Evolutionary conservation across 495 filamentous ascomycete species (phyloP).

Genomic region (Apiosordaria backusii): DNA sequence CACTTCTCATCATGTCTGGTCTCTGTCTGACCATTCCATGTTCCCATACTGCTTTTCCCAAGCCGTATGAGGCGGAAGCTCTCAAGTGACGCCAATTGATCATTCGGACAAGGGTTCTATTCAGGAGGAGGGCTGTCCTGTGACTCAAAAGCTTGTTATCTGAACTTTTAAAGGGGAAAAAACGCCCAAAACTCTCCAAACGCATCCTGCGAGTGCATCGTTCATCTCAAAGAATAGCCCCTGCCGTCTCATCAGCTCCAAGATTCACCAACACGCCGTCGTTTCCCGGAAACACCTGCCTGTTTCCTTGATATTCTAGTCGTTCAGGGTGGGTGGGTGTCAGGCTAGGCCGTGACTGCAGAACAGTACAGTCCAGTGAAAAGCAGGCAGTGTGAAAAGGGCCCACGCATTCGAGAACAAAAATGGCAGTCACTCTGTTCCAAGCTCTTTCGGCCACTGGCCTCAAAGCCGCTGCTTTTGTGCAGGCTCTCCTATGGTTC

Average conservation of each 20-base stretch:
- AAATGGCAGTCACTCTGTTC: slow-evolving; percentile 30
- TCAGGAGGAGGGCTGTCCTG: neutral
- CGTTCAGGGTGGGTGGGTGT: neutral
- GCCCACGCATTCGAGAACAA: slow-evolving; percentile 4
- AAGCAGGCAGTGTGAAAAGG: neutral
- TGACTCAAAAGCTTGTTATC: neutral
- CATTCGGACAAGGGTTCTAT: neutral
- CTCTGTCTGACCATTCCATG: slow-evolving; percentile 6
- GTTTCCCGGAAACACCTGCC: neutral
- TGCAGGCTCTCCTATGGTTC: slow-evolving; percentile 28
- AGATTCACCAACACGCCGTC: neutral
- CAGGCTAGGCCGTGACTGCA: neutral
- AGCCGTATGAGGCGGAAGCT: neutral
- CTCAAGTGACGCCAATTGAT: neutral
- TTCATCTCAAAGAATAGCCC: neutral
- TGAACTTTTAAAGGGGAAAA: neutral
- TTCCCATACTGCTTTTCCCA: slow-evolving; percentile 4
- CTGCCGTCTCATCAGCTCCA: neutral
- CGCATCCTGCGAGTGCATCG: neutral
- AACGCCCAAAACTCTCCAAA: neutral
- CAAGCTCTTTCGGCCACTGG: slow-evolving; percentile 23
- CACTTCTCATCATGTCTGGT: neutral
- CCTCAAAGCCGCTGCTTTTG: slow-evolving; percentile 24
- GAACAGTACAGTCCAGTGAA: neutral
- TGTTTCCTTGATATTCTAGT: neutral